Base-by-base conservation (phyloP, 2,329 filamentous ascomycete genomes). In the Diaporthe ampelina region DNA sequence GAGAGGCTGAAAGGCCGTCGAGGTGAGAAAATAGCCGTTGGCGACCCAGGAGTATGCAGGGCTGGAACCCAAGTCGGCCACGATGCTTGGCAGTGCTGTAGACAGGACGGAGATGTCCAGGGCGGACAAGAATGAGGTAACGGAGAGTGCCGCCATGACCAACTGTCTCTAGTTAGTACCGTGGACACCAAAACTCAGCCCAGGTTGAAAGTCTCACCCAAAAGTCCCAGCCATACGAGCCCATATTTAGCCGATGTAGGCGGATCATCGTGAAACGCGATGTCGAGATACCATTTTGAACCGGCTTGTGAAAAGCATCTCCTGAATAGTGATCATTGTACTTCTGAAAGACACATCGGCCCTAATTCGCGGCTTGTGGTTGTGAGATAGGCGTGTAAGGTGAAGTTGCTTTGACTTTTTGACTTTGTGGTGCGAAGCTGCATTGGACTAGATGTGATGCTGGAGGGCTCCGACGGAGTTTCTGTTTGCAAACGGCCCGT, bases 1-100 rank as follows among this genome's bases (percentile, higher is more conserved):
- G 19, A 84, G 77, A n/a, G 83, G 79, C 75, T 84, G 82, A 0
- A 83, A 81, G 1, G 79, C 79, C 0, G 83, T 84, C 17, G 79
- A 80, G 15, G 77, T 75, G 8, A 79, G 71, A 17, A 79, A 74
- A 48, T 75, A 78, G 57, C 73, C 65, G 32, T 79, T 79, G 9
- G 70, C 76, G 17, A 78, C 71, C 79, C 79, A 80, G 21, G 79
- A 61, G 35, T 77, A 79, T 21, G 67, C 56, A 7, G 56, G 54
- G 0, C 77, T 76, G 1, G 63, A 32, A 7, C 75, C 73, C 2
- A 79, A 58, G 1, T 71, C 70, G 3, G n/a, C 8, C 0, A 76
- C 56, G 48, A 79, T 79, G 26, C 77, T 77, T 2, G 79, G 78
- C 32, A 79, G 71, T 3, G 79, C 76, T 9, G 77, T 79, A 3